These are phyloP conservation scores for Phytophthora pinifolia DNA, from an alignment of 352 stramenopile genomes.

Conservation along the genomic window DNA sequence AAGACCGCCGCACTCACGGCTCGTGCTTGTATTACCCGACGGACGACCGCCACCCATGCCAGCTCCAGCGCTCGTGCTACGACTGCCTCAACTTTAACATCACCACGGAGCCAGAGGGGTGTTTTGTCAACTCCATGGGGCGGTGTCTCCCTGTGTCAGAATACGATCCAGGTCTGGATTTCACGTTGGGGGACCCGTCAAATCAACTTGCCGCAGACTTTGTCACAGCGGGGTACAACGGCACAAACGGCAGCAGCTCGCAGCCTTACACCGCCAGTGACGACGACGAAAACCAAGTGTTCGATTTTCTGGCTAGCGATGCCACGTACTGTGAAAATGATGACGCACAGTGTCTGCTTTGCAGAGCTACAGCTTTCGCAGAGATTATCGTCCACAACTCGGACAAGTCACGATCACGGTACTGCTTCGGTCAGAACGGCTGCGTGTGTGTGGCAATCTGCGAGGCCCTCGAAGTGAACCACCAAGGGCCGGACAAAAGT, in stretches of 20 bases:
- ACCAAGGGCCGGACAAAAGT: constrained; percentile 18
- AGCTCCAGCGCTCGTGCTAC: constrained; percentile 46
- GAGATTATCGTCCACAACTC: constrained; percentile 45
- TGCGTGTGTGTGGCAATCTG: constrained; percentile 53
- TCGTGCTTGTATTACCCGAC: constrained; percentile 43
- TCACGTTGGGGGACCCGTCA: constrained; percentile 26
- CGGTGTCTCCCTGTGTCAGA: constrained; percentile 9
- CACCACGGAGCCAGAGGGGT: constrained; percentile 31
- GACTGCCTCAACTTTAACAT: constrained; percentile 57
- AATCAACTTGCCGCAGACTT: constrained; percentile 26
- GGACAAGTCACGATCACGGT: constrained; percentile 32
- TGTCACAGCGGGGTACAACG: constrained; percentile 23
- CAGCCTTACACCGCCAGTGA: constrained; percentile 11
- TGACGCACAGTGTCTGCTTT: constrained; percentile 39
- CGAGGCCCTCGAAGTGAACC: constrained; percentile 29
- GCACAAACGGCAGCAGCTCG: constrained; percentile 12
- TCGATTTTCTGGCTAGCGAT: constrained; percentile 30
- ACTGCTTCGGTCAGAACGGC: constrained; percentile 36
- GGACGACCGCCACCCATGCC: constrained; percentile 35
- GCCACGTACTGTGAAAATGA: constrained; percentile 41
- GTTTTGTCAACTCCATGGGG: constrained; percentile 37
- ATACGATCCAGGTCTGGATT: constrained; percentile 31
- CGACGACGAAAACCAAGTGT: constrained; percentile 20
- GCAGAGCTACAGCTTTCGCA: constrained; percentile 35
- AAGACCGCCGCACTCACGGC: constrained; percentile 35